Evolutionary conservation across 225 moss, liverwort and hornwort genomes (phyloP), one percentile per base, ranked within the genome.

Genomic region (Polytrichum commune): DNA sequence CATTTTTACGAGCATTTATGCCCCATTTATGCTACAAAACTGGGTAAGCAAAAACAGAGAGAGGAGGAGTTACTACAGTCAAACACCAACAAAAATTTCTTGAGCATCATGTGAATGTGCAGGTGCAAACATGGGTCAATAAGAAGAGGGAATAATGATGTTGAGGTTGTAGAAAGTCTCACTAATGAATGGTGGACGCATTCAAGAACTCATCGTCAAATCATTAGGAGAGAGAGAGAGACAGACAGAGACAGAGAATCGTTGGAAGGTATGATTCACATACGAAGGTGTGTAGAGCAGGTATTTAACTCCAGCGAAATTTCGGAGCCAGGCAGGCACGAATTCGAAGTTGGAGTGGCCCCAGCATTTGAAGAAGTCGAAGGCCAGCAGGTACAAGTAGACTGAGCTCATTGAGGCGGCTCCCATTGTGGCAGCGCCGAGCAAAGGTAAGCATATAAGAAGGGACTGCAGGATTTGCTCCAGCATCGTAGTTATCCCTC

Each of bases 201-300:
- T 8, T 35, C 1, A 35, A 35, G 35, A 35, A 8, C 9, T 35
- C 35, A 2, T 35, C 35, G 8, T 35, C 35, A 35, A 33, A 9
- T 35, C 9, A 35, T 8, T 1, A 2, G 8, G 19, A 46, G 5
- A 16, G 54, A 18, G 20, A 13, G 32, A 60, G 64, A 64, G 57
- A 19, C 33, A 53, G 4, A 26, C 53, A 33, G 46, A 46, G 46
- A 46, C 13, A 46, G 46, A 46, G 46, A 13, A 46, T 46, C 13
- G 1, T 13, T 46, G 3, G 32, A 24, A n/a, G 38, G 62, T 7
- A 29, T n/a, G 35, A 62, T 18, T 9, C 30, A 82, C 94, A 75
- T 72, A 97, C 97, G 97, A 85, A 25, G 97, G 97, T 55, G 97
- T 97, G 83, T 90, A 87, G 62, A 97, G 80, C 56, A 97, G 75